Evolutionary conservation across 2,329 filamentous ascomycete species (phyloP).

Genomic region (Xylariaceae sp.): DNA sequence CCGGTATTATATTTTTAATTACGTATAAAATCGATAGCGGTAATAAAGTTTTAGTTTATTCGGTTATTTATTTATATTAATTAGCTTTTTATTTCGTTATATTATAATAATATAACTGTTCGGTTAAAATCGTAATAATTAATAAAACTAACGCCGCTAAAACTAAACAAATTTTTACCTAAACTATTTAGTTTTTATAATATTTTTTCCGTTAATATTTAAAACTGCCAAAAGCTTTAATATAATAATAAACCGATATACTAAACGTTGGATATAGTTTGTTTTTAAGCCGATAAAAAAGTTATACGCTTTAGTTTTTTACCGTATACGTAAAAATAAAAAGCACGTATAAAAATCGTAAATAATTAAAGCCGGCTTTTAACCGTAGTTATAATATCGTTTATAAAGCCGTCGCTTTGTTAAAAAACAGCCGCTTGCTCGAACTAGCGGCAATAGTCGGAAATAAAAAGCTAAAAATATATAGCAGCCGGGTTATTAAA

Average conservation of each 20-base stretch:
- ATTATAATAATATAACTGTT: too few species aligned
- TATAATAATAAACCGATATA: background rate
- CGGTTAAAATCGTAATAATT: too few species aligned
- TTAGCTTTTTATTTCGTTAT: too few species aligned
- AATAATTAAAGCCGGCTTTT: background rate
- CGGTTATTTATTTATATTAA: too few species aligned
- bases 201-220: background rate
- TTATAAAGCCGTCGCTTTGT: background rate
- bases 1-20: too few species aligned
- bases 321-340: background rate
- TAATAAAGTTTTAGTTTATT: too few species aligned
- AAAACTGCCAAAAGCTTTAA: too few species aligned
- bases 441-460: background rate
- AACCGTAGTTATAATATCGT: background rate
- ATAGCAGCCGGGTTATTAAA: too few species aligned
- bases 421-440: background rate
- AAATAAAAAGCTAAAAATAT: background rate
- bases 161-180: too few species aligned
- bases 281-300: background rate
- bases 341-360: background rate
- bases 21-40: too few species aligned
- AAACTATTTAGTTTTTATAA: background rate
- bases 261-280: background rate
- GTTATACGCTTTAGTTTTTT: background rate
- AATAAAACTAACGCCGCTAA: too few species aligned